Conservation (phyloP, 2,329 filamentous ascomycete species). For the Geosmithia morbida region DNA sequence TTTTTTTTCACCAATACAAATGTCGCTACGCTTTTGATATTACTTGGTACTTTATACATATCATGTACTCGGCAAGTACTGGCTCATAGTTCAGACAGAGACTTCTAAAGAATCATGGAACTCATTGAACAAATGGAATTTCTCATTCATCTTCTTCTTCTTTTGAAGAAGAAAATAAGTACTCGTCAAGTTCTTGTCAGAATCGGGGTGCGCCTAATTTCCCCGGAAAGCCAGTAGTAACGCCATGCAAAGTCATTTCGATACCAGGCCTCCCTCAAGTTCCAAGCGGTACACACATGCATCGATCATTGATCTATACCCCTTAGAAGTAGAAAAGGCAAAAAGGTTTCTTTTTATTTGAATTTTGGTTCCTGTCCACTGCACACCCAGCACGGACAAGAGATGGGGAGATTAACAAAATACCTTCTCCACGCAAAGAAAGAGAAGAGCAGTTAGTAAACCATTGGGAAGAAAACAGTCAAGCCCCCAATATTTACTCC, state of each 20-base stretch:
- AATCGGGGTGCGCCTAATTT: constrained; percentile 5
- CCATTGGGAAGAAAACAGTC: neutral
- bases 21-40: too few species aligned
- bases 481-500: constrained; percentile 11
- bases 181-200: neutral
- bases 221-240: constrained; percentile 21
- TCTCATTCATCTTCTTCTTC: constrained; percentile 14
- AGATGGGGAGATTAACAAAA: neutral
- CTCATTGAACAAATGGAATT: constrained; percentile 8
- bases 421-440: neutral
- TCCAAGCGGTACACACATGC: neutral
- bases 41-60: neutral
- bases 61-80: too few species aligned
- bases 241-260: constrained; percentile 15
- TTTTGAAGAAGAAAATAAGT: neutral
- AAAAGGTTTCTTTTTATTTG: neutral
- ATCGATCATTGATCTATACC: too few species aligned
- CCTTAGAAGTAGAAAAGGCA: neutral
- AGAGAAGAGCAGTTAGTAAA: neutral
- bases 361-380: neutral
- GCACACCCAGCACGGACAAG: constrained; percentile 3
- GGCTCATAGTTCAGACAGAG: too few species aligned
- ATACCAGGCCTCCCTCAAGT: constrained; percentile 4
- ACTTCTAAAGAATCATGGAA: too few species aligned
- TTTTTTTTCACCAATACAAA: too few species aligned